Conservation (phyloP, 345 rosid species). For the Toxicodendron radicans region DNA sequence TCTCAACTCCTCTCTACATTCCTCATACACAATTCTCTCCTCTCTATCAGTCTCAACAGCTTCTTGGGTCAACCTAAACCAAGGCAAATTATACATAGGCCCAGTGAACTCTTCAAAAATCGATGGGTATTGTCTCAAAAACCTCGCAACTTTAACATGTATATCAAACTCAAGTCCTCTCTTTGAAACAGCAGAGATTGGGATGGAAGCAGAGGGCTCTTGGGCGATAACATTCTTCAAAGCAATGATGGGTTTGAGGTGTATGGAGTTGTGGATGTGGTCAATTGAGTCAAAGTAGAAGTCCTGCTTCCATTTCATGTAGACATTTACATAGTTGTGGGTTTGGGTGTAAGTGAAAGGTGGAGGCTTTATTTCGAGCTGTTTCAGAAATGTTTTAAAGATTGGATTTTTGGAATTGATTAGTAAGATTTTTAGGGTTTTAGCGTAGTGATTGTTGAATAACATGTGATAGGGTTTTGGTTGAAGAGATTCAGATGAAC, state of each 20-base stretch:
- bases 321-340: conserved; percentile 60
- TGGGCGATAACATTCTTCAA: conserved; percentile 59
- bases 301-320: conserved; percentile 95
- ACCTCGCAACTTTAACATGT: conserved; percentile 68
- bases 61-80: conserved; percentile 81
- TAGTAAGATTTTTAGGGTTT: conserved; percentile 37
- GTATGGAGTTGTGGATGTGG: conserved; percentile 61
- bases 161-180: conserved; percentile 63
- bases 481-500: not conserved
- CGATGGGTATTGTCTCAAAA: conserved; percentile 67
- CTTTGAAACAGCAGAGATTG: conserved; percentile 75
- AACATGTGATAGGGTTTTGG: conserved; percentile 29
- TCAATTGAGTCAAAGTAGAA: conserved; percentile 62
- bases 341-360: conserved; percentile 31
- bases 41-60: conserved; percentile 60
- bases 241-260: conserved; percentile 64
- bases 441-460: conserved; percentile 26
- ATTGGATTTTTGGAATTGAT: conserved; percentile 22
- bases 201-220: conserved; percentile 57
- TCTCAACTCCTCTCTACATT: conserved; percentile 48
- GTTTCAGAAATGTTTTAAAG: conserved; percentile 1
- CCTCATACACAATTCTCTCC: conserved; percentile 49
- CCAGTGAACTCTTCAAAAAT: conserved; percentile 79
- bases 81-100: conserved; percentile 71
- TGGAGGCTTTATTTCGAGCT: conserved; percentile 5